phyloP scores from a whole-genome alignment of 1,284 basidiomycete species.

The Cutaneotrichosporon spelunceum region DNA sequence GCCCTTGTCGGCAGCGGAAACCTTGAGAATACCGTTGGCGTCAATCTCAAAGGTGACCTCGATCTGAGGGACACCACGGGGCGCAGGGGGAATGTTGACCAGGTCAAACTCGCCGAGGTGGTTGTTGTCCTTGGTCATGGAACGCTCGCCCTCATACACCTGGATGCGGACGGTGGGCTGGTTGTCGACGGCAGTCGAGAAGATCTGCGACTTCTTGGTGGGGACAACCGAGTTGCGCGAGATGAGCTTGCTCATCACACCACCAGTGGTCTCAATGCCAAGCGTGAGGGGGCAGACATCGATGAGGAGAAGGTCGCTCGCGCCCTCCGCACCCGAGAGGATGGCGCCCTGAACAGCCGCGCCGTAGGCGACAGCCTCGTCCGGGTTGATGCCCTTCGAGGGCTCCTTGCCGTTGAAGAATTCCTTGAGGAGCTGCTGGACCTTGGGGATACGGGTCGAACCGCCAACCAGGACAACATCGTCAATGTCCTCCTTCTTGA shows the following conservation, averaged over 20 bases:
- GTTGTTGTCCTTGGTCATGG: slow-evolving; percentile 97
- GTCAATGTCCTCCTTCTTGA: slow-evolving; percentile 96
- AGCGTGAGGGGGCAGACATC: slow-evolving; percentile 95
- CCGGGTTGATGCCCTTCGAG: slow-evolving; percentile 95
- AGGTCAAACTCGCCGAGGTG: slow-evolving; percentile 95
- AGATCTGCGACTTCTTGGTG: slow-evolving; percentile 98
- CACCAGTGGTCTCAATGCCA: slow-evolving; percentile 97
- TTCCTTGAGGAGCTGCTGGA: slow-evolving; percentile 89
- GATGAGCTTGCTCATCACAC: slow-evolving; percentile 97
- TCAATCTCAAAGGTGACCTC: slow-evolving; percentile 94
- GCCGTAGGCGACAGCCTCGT: slow-evolving; percentile 99
- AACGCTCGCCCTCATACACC: slow-evolving; percentile 92
- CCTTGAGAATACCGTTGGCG: slow-evolving; percentile 85
- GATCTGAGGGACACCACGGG: slow-evolving; percentile 91
- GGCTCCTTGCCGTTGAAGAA: slow-evolving; percentile 89
- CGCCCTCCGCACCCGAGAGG: slow-evolving; percentile 97
- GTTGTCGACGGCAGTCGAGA: slow-evolving; percentile 94
- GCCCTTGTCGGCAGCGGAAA: slow-evolving; percentile 83
- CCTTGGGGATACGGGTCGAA: slow-evolving; percentile 96
- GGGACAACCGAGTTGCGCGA: slow-evolving; percentile 92
- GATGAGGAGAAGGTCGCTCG: slow-evolving; percentile 91
- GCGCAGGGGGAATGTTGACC: slow-evolving; percentile 84
- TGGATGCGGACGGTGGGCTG: slow-evolving; percentile 83
- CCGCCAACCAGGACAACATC: slow-evolving; percentile 98
- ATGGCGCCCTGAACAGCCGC: slow-evolving; percentile 99